Evolutionary conservation across 805 yeast species (phyloP).

Genomic region (Saccharomycopsis sp.): DNA sequence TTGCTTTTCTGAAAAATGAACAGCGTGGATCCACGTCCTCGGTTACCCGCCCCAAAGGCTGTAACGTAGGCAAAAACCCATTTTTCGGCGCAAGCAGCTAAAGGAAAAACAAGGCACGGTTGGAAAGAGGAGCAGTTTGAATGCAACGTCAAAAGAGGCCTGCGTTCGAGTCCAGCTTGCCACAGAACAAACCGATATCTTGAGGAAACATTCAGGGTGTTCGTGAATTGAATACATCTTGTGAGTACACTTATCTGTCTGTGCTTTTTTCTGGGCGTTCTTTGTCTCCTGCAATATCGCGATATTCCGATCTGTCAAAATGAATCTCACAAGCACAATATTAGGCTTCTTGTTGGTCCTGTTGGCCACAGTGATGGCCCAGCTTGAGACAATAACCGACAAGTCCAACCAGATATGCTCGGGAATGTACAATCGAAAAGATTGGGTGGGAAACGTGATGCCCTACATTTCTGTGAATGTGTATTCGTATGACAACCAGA

Average conservation of each 20-base stretch:
- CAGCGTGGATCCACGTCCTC: not conserved
- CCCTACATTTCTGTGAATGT: constrained; percentile 53
- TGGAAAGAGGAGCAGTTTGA: not conserved
- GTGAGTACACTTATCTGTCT: too few relatives aligned
- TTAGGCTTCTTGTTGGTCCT: not conserved
- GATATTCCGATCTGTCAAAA: too few relatives aligned
- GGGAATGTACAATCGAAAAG: constrained; percentile 82
- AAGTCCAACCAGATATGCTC: constrained; percentile 64
- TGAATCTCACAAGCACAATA: not conserved
- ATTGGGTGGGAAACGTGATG: constrained; percentile 76
- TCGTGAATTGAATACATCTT: too few relatives aligned
- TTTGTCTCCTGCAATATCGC: too few relatives aligned
- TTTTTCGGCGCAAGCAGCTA: not conserved
- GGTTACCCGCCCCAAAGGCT: not conserved
- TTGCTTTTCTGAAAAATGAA: not conserved
- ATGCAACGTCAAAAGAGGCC: not conserved
- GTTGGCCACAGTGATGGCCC: constrained; percentile 30
- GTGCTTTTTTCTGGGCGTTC: too few relatives aligned
- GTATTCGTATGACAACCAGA: constrained; percentile 23
- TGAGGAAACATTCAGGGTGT: too few relatives aligned
- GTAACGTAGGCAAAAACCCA: not conserved
- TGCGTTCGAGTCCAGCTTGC: not conserved
- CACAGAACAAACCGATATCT: not conserved
- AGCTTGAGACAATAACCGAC: constrained; percentile 43
- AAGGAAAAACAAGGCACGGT: not conserved